These are phyloP conservation scores for Hypoxylon sp. DNA, from an alignment of 2,329 filamentous ascomycete genomes.

Conservation along the genomic window DNA sequence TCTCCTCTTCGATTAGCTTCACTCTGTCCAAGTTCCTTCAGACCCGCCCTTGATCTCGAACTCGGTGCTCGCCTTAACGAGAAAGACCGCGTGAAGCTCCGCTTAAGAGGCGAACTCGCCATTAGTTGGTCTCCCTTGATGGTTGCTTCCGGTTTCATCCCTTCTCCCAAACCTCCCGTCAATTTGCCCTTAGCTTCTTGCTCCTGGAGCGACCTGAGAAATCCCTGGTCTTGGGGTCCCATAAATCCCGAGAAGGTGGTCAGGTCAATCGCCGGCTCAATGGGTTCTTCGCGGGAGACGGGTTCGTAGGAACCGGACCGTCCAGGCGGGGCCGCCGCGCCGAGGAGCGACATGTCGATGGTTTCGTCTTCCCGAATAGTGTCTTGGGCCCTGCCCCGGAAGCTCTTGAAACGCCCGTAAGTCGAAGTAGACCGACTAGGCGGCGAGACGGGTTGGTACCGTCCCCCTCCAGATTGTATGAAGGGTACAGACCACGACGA, in stretches of 20 bases:
- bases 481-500: conserved; percentile 49
- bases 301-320: conserved; percentile 54
- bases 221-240: conserved; percentile 61
- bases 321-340: conserved; percentile 52
- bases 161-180: conserved; percentile 71
- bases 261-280: conserved; percentile 61
- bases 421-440: conserved; percentile 31
- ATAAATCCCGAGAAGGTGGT: conserved; percentile 63
- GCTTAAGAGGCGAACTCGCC: conserved; percentile 55
- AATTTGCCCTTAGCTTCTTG: conserved; percentile 69
- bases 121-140: conserved; percentile 68
- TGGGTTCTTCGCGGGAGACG: conserved; percentile 45
- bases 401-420: conserved; percentile 47
- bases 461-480: conserved; percentile 39
- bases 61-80: conserved; percentile 55
- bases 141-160: conserved; percentile 64
- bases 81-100: conserved; percentile 60
- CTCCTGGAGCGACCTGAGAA: conserved; percentile 63
- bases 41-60: conserved; percentile 56
- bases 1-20: conserved; percentile 73
- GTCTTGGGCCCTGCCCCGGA: conserved; percentile 46
- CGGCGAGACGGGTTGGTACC: conserved; percentile 47
- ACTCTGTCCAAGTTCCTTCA: conserved; percentile 67
- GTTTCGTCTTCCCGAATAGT: conserved; percentile 54
- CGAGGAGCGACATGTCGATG: conserved; percentile 53